Evolutionary conservation across 1,284 basidiomycete genomes (phyloP).

Genomic region (Entoloma clypeatum): DNA sequence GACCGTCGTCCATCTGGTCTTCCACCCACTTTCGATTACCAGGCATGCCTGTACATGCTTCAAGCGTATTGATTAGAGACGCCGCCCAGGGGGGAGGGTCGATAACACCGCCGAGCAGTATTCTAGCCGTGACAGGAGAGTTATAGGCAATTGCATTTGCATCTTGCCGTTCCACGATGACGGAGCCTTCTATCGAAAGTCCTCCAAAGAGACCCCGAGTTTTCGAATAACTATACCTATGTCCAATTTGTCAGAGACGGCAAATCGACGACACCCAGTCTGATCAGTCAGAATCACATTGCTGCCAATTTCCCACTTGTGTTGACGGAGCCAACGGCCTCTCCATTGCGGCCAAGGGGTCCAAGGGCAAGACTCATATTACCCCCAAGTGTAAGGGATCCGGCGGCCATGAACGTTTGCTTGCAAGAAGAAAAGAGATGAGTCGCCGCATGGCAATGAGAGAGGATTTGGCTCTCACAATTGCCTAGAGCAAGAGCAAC

Average conservation of each 20-base stretch:
- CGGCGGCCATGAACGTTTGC: slow-evolving; percentile 92
- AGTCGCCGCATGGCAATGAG: slow-evolving; percentile 7
- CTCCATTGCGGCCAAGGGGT: slow-evolving; percentile 91
- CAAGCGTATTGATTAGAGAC: slow-evolving; percentile 68
- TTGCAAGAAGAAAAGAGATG: slow-evolving; percentile 34
- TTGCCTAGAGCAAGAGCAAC: slow-evolving; percentile 39
- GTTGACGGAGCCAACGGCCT: slow-evolving; percentile 86
- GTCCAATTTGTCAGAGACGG: slow-evolving; percentile 12
- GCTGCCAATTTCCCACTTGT: slow-evolving; percentile 87
- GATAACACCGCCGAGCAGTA: slow-evolving; percentile 76
- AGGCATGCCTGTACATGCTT: slow-evolving; percentile 68
- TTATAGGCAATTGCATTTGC: slow-evolving; percentile 82
- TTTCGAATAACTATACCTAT: slow-evolving; percentile 90
- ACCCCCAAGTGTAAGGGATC: slow-evolving; percentile 89
- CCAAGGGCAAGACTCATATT: slow-evolving; percentile 92
- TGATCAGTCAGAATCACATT: slow-evolving; percentile 53
- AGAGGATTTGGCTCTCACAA: slow-evolving; percentile 41
- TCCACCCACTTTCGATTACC: slow-evolving; percentile 66
- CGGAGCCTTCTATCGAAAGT: slow-evolving; percentile 86
- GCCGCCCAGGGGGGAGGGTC: slow-evolving; percentile 77
- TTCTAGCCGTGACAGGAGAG: slow-evolving; percentile 68
- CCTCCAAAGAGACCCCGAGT: slow-evolving; percentile 90
- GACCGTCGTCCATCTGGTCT: slow-evolving; percentile 30
- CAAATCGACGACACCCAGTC: neutral
- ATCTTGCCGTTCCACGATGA: slow-evolving; percentile 93